Evolutionary conservation across 1,139 yeast genomes (phyloP).

Genomic region (Suhomyces maxii): DNA sequence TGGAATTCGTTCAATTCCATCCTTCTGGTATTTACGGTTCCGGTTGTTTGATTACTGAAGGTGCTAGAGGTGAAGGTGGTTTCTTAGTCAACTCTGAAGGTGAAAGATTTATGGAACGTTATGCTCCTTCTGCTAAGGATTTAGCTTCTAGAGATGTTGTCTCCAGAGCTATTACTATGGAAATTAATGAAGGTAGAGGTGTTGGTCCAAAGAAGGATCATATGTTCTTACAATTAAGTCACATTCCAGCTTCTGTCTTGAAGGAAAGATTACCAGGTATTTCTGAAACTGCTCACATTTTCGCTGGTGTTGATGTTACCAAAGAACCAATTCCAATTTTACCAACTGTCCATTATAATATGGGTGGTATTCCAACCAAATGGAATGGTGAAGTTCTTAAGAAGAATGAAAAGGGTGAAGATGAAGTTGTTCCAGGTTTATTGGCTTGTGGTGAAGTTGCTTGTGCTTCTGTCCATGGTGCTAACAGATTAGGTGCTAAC

Average conservation of each 20-base stretch:
- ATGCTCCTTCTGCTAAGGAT: slow-evolving; percentile 98
- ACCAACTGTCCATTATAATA: slow-evolving; percentile 98
- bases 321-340: slow-evolving; percentile 98
- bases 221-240: slow-evolving; percentile 91
- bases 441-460: slow-evolving; percentile 99
- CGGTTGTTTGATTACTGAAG: slow-evolving; percentile 97
- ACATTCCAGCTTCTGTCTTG: slow-evolving; percentile 87
- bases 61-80: slow-evolving; percentile 99
- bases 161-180: slow-evolving; percentile 97
- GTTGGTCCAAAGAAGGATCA: slow-evolving; percentile 97
- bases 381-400: slow-evolving; percentile 95
- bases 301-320: slow-evolving; percentile 99
- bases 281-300: slow-evolving; percentile 96
- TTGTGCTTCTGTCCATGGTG: slow-evolving; percentile 99
- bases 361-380: slow-evolving; percentile 99
- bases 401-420: slow-evolving; percentile 83
- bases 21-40: slow-evolving; percentile 99
- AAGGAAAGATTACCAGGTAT: slow-evolving; percentile 98
- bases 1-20: slow-evolving; percentile 98
- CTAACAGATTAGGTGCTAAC: slow-evolving; percentile 98
- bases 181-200: slow-evolving; percentile 98
- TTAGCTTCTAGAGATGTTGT: slow-evolving; percentile 98
- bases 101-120: slow-evolving; percentile 99
- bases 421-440: slow-evolving; percentile 88
- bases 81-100: slow-evolving; percentile 94